Conservation (phyloP, 805 yeast species). For the Cyberlindnera bimundalis region DNA sequence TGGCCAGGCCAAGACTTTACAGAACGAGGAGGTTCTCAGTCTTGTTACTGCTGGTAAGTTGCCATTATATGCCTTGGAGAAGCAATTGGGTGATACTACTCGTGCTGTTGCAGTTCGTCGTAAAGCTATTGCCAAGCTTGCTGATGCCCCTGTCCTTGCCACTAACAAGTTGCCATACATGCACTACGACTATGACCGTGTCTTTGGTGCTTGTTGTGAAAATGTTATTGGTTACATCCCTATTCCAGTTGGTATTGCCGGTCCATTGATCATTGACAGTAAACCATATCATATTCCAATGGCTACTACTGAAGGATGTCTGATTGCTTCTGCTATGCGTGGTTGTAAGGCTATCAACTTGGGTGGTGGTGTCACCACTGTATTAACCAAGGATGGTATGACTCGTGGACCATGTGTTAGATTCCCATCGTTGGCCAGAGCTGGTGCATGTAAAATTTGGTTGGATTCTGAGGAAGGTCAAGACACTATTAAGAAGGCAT, state of each 20-base stretch:
- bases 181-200: constrained; percentile 89
- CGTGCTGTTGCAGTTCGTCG: constrained; percentile 95
- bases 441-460: constrained; percentile 95
- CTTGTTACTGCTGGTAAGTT: constrained; percentile 73
- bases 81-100: constrained; percentile 80
- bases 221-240: constrained; percentile 97
- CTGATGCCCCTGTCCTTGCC: constrained; percentile 77
- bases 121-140: constrained; percentile 79
- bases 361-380: constrained; percentile 95
- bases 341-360: constrained; percentile 98
- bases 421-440: constrained; percentile 76
- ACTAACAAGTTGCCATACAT: constrained; percentile 71
- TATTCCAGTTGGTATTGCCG: constrained; percentile 95
- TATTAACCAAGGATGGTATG: constrained; percentile 95
- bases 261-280: constrained; percentile 91
- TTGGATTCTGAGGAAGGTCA: constrained; percentile 95
- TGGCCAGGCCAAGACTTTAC: constrained; percentile 65
- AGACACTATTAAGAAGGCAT: constrained; percentile 73
- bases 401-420: constrained; percentile 98
- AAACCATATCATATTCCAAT: constrained; percentile 88
- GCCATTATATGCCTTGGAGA: constrained; percentile 92
- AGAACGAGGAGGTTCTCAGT: constrained; percentile 68
- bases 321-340: constrained; percentile 97
- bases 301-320: constrained; percentile 99
- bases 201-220: constrained; percentile 98